These are phyloP conservation scores for Dacryopinax spathularia DNA, from an alignment of 768 basidiomycete genomes.

Conservation along the genomic window DNA sequence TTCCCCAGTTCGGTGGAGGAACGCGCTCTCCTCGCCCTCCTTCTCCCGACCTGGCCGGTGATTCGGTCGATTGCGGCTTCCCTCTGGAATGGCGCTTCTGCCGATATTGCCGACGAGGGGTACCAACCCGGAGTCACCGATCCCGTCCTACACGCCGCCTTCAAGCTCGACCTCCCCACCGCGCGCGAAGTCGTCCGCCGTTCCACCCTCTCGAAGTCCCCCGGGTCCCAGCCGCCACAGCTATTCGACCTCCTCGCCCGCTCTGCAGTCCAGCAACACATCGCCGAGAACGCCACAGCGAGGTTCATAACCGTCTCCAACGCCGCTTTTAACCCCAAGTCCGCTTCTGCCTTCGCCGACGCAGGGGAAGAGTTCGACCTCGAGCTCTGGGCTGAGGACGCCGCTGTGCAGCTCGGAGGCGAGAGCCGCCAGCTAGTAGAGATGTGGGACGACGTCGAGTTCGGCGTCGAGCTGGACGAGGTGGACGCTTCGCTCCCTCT, in stretches of 20 bases:
- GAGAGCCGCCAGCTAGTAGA: neutral
- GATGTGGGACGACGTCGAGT: slow-evolving; percentile 1
- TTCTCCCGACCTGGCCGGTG: neutral
- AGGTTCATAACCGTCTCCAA: neutral
- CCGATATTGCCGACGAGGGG: neutral
- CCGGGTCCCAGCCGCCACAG: neutral
- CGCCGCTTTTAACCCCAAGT: neutral
- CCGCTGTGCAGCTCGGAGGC: neutral
- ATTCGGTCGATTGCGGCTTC: neutral
- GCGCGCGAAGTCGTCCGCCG: neutral
- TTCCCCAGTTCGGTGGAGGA: neutral
- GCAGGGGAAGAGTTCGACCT: neutral
- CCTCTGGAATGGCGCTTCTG: neutral
- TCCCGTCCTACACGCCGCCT: neutral
- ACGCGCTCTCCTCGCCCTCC: neutral
- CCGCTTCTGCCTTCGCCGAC: too few relatives aligned
- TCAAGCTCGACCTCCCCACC: neutral
- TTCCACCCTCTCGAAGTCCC: neutral
- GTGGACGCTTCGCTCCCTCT: neutral
- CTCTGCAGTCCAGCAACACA: neutral
- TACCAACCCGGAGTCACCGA: neutral
- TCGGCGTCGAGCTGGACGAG: neutral
- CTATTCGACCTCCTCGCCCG: neutral
- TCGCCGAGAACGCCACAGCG: neutral
- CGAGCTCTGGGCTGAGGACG: neutral